Percentiles rank a stretch among this genome's conserved stretches.
These are phyloP conservation scores for Moricandia moricandioides DNA, from an alignment of 345 rosid species.

Conservation along the genomic window DNA sequence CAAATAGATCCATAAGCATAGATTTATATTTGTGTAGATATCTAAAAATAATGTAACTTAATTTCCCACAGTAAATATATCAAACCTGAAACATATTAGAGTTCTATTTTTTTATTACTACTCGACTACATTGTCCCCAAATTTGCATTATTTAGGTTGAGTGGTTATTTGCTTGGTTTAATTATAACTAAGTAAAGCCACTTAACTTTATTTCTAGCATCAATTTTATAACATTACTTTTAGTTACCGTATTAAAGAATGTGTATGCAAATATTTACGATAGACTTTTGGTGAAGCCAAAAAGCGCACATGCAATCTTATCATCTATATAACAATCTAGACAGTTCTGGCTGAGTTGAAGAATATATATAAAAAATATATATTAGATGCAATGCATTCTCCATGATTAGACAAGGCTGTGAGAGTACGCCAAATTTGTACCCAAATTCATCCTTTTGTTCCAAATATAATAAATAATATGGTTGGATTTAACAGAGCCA, in stretches of 20 bases:
- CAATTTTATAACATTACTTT: too few species aligned
- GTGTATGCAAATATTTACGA: too few species aligned
- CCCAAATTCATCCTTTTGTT: not conserved
- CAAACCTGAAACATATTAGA: too few species aligned
- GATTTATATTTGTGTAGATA: too few species aligned
- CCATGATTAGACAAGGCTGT: conserved; percentile 16
- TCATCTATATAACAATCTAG: conserved; percentile 16
- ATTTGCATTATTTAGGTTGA: not conserved
- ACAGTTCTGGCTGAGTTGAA: conserved; percentile 7
- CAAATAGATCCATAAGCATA: too few species aligned
- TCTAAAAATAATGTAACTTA: too few species aligned
- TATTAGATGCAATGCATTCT: conserved; percentile 7
- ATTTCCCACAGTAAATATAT: too few species aligned
- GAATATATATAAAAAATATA: not conserved
- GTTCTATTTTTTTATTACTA: too few species aligned
- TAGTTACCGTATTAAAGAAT: too few species aligned
- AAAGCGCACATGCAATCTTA: conserved; percentile 29
- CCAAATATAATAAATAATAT: not conserved
- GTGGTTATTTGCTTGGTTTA: not conserved
- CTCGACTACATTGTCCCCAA: too few species aligned
- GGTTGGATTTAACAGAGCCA: too few species aligned
- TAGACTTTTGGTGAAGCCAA: not conserved
- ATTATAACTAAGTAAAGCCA: not conserved
- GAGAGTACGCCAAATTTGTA: conserved; percentile 7
- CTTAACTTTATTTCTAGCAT: too few species aligned